phyloP scores from a whole-genome alignment of 306 rosid species.

The Ochetophila trinervis region DNA sequence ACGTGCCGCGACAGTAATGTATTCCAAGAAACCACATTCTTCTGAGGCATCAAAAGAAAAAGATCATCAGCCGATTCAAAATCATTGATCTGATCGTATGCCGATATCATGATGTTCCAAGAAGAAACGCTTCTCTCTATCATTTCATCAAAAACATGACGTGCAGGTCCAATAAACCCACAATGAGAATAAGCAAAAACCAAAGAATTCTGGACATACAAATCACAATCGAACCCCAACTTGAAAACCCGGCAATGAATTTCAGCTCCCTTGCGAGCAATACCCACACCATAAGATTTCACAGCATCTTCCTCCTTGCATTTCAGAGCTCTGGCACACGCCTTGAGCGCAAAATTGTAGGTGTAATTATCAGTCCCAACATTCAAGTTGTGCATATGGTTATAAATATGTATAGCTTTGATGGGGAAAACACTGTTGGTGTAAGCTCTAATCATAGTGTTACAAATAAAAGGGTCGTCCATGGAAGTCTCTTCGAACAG shows the following conservation, averaged over 20 bases:
- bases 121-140: conserved; percentile 38
- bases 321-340: conserved; percentile 52
- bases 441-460: conserved; percentile 71
- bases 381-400: conserved; percentile 31
- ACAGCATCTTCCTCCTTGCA: conserved; percentile 23
- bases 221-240: conserved; percentile 43
- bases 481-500: conserved; percentile 48
- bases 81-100: conserved; percentile 44
- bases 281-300: conserved; percentile 6
- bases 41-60: conserved; percentile 48
- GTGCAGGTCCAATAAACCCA: conserved; percentile 43
- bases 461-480: conserved; percentile 45
- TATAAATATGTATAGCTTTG: conserved; percentile 41
- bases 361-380: conserved; percentile 45
- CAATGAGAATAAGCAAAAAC: conserved; percentile 41
- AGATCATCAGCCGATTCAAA: conserved; percentile 45
- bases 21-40: conserved; percentile 65
- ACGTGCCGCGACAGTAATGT: conserved; percentile 42
- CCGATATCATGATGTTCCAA: conserved; percentile 70
- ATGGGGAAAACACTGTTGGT: conserved; percentile 46
- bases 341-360: conserved; percentile 56
- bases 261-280: conserved; percentile 55
- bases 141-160: conserved; percentile 55
- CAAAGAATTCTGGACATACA: conserved; percentile 49
- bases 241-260: conserved; percentile 51